Evolutionary conservation across 805 yeast species (phyloP), one percentile per base, ranked within the genome.

Genomic region (Yarrowia phangngaensis): DNA sequence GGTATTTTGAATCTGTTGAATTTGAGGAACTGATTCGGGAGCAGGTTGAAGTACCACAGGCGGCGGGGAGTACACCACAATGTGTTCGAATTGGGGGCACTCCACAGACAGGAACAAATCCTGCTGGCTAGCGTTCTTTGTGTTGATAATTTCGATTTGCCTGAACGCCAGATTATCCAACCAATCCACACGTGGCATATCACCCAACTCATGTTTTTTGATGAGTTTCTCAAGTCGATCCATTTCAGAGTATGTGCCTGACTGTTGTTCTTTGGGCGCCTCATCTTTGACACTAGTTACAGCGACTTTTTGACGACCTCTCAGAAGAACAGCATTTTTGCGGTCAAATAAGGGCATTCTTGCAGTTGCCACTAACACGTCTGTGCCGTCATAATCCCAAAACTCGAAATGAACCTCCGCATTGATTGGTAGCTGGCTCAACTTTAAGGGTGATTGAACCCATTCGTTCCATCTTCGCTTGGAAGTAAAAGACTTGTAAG

Each of bases 361-460:
- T 1, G 89, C 75, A 0, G 70, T 66, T 6, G 88, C 92, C 62
- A 84, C 80, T 0, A 75, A 65, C 1, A 72, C 55, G 4, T 66
- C 64, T 0, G 79, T 75, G 7, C 79, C 77, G 22, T 75, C 74
- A 52, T 77, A 80, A 54, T 84, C 95, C 76, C 81, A 84, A 2
- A 88, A 55, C 2, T 75, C 70, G 17, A 92, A 69, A 47, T 74
- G 73, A 13, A 89, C 61, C 53, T 70, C 73, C 4, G 92, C 65
- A 30, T 76, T 74, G 27, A 78, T 60, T 2, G 85, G 81, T n/a
- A 90, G 62, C 58, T 87, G 92, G 47, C 75, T 74, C 55, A 84
- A 78, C 48, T 72, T 70, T 2, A 89, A 73, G 0, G 97, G 90
- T 36, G 92, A 63, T 35, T 75, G 73, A 15, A 86, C 64, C 83